A percentile compares a stretch with the other conserved stretches of the same genome.
phyloP scores from a whole-genome alignment of 1,139 yeast species.

The Candida sojae region DNA sequence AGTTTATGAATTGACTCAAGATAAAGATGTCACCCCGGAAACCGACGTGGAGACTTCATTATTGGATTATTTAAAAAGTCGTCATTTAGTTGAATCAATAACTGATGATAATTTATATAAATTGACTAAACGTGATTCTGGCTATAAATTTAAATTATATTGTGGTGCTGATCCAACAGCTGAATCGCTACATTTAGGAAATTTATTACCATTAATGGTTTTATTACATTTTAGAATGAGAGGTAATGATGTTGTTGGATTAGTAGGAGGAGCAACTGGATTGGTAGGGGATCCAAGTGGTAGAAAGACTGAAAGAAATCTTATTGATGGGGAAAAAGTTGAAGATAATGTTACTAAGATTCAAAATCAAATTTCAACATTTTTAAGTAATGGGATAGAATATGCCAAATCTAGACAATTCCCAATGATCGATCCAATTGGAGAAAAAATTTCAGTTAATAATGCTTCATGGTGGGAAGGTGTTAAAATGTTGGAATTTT shows the following conservation, averaged over 20 bases:
- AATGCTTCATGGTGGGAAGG: constrained; percentile 88
- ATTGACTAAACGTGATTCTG: constrained; percentile 24
- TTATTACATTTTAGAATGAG: constrained; percentile 78
- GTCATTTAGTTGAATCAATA: constrained; percentile 50
- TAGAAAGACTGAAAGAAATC: constrained; percentile 69
- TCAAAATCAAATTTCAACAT: constrained; percentile 57
- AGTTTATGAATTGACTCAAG: constrained; percentile 26
- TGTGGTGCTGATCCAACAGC: constrained; percentile 99
- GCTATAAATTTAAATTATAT: constrained; percentile 58
- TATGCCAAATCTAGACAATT: constrained; percentile 61
- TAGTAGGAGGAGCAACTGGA: constrained; percentile 99
- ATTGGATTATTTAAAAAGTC: constrained; percentile 44
- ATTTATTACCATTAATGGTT: constrained; percentile 82
- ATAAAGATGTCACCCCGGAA: constrained; percentile 16
- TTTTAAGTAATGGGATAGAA: constrained; percentile 63
- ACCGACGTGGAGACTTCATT: constrained; percentile 43
- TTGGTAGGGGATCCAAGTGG: constrained; percentile 98
- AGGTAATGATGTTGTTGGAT: constrained; percentile 80
- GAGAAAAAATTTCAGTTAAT: constrained; percentile 35
- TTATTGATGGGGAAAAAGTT: constrained; percentile 54
- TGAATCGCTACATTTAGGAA: constrained; percentile 84
- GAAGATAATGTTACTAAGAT: constrained; percentile 63
- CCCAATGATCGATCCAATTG: constrained; percentile 23
- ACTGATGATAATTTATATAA: constrained; percentile 49
- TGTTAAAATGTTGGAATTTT: constrained; percentile 72